Evolutionary conservation across 139 green algal species (phyloP).

Genomic region (Eudorina sp.): DNA sequence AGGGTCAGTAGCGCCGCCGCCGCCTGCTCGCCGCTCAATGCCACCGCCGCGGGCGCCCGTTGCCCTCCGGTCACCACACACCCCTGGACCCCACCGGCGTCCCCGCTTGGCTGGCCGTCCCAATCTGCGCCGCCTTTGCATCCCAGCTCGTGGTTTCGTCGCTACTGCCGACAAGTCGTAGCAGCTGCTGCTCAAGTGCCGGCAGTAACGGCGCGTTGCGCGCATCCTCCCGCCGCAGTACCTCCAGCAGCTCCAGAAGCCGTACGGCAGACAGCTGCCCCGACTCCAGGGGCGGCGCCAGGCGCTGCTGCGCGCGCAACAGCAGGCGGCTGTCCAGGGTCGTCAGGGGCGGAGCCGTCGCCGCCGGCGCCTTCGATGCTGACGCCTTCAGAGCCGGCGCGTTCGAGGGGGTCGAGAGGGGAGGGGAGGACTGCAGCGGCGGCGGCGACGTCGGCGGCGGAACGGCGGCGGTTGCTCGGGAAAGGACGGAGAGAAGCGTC

Average conservation of each 20-base stretch:
- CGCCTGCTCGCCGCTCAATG: slow-evolving; percentile 2
- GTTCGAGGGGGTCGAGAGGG: not conserved
- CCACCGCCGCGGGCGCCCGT: not conserved
- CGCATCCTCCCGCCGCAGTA: not conserved
- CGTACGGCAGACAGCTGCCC: not conserved
- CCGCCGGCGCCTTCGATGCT: too few relatives aligned
- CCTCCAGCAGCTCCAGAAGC: not conserved
- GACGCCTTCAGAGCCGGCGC: too few relatives aligned
- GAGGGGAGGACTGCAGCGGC: too few relatives aligned
- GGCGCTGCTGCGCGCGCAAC: not conserved
- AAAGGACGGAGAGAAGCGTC: not conserved
- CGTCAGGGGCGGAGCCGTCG: too few relatives aligned
- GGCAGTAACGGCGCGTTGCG: slow-evolving; percentile 3
- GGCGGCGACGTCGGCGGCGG: too few relatives aligned
- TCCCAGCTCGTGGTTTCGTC: too few relatives aligned
- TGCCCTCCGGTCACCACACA: not conserved
- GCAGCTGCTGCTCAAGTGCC: slow-evolving; percentile 2
- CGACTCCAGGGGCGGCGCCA: not conserved
- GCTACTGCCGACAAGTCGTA: not conserved
- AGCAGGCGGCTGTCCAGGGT: slow-evolving; percentile 16
- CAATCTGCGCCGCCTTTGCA: too few relatives aligned
- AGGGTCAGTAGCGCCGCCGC: slow-evolving; percentile 5
- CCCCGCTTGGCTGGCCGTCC: too few relatives aligned
- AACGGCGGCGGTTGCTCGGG: not conserved
- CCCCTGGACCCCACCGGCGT: too few relatives aligned